Evolutionary conservation across 768 basidiomycete species (phyloP), one percentile per base, ranked within the genome.

Genomic region (Auriscalpium microsporum): DNA sequence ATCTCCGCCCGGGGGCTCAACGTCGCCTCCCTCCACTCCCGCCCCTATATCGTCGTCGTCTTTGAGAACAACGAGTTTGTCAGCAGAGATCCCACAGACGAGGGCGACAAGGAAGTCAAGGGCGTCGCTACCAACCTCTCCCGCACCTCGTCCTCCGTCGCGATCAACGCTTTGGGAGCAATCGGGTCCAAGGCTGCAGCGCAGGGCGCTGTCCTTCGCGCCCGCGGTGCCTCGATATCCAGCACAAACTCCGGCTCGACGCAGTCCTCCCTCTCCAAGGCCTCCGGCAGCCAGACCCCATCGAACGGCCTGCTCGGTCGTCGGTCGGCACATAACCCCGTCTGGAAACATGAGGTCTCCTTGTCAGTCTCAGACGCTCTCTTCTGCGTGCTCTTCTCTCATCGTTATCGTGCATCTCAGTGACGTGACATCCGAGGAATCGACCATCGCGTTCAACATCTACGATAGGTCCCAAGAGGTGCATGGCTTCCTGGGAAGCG

Each of bases 41-140:
- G 83, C 0, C 90, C 94, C 16, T 98, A 99, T 69, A 90, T 94
- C 63, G 94, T 98, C 68, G 94, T 94, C 62, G 89, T 94, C 71
- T 99, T 97, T 71, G 96, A 99, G 75, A 90, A 98, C 72, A 97
- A 93, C 78, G 96, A 99, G 72, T 99, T 97, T 67, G 86, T 99
- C 69, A 86, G 85, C 63, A 76, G 96, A 46, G 90, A 95, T 69
- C 90, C 93, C 28, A 89, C 86, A 23, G 81, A 83, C 61, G 90
- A 91, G 69, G 74, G 78, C 16, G 90, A 89, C 74, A 93, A 90
- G 75, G 90, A 92, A 71, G 87, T 90, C 70, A 91, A 86, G 68
- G 92, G 90, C 63, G 78, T 79, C 42, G 80, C 92, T 4, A 83
- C 78, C 9, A 72, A 68, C 55, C 67, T 81, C 42, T 82, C 78